Evolutionary conservation across 2,329 filamentous ascomycete genomes (phyloP), one percentile per base, ranked within the genome.

Genomic region (Colletotrichum abscissum): DNA sequence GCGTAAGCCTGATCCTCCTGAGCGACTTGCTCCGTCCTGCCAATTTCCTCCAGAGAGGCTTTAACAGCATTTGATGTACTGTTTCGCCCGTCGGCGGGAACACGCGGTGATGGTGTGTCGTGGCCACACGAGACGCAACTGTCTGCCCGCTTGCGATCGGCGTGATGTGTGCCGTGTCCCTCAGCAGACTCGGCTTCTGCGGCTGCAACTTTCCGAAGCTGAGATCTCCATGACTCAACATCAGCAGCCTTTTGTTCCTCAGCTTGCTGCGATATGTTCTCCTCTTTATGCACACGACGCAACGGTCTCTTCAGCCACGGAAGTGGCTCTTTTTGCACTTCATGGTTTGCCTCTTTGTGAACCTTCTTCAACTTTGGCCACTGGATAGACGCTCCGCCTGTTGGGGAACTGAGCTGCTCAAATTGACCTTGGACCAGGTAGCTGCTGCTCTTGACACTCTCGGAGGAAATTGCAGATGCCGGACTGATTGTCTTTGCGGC

Each of bases 311-410:
- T 52, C 30, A 74, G 63, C 72, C 72, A 74, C 4, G 69, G 68
- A 12, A 72, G 35, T 8, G 63, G 54, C 19, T 60, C 38, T 8
- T 73, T 68, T 7, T 30, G 19, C 4, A 33, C 19, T n/a, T 63
- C 57, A 3, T 24, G 35, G 8, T 24, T 33, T 16, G 69, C 58
- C 8, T 72, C 54, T 30, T 35, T 72, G 16, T 14, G 28, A 19
- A 74, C 57, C 35, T 74, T 74, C 54, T 68, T 74, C 58, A 74
- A 49, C 63, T 68, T 72, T 12, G 72, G 72, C 72, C 72, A 73
- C 42, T 67, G 67, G 14, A 73, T 56, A 22, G 26, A 30, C 14
- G 28, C 12, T 14, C 70, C 62, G 14, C 24, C 52, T 38, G 22
- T 30, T 28, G 14, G 26, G 6, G 66, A 62, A 12, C 56, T 54